Percentiles rank a stretch among this genome's conserved stretches.
Conservation (phyloP, 306 rosid genomes). For the Prinsepia uniflora region DNA sequence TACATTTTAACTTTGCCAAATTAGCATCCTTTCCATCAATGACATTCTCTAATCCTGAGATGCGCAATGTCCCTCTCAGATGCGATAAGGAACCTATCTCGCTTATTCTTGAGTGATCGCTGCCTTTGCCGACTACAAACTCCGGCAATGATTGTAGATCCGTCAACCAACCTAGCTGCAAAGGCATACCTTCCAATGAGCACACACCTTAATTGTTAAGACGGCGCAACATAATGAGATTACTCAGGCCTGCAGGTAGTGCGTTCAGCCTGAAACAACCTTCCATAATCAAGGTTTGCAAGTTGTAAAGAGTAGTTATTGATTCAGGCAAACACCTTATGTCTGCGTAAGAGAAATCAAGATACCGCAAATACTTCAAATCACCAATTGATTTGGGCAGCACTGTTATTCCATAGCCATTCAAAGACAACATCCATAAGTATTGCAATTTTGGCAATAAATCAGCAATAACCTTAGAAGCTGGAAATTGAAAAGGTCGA, state of each 20-base stretch:
- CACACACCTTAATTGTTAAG: background rate
- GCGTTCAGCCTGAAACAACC: background rate
- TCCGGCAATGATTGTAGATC: background rate
- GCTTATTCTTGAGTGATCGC: background rate
- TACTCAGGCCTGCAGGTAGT: background rate
- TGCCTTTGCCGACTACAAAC: background rate
- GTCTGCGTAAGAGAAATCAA: background rate
- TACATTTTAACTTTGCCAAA: background rate
- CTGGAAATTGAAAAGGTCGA: no score
- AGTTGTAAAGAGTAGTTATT: background rate
- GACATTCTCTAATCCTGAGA: conserved; percentile 12
- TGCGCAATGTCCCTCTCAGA: background rate
- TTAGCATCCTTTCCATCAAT: background rate
- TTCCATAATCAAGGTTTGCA: background rate
- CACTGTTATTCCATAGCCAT: background rate
- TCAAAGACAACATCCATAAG: conserved; percentile 24
- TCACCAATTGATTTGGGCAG: conserved; percentile 11
- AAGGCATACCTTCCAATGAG: background rate
- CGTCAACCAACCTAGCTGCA: background rate
- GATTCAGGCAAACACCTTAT: background rate
- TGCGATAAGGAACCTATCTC: background rate
- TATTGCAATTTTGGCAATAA: background rate
- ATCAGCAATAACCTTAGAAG: background rate
- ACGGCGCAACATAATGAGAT: background rate
- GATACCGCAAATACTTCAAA: conserved; percentile 25